phyloP scores from a whole-genome alignment of 2,329 filamentous ascomycete species.

The Ceratocystis diversiconidia region DNA sequence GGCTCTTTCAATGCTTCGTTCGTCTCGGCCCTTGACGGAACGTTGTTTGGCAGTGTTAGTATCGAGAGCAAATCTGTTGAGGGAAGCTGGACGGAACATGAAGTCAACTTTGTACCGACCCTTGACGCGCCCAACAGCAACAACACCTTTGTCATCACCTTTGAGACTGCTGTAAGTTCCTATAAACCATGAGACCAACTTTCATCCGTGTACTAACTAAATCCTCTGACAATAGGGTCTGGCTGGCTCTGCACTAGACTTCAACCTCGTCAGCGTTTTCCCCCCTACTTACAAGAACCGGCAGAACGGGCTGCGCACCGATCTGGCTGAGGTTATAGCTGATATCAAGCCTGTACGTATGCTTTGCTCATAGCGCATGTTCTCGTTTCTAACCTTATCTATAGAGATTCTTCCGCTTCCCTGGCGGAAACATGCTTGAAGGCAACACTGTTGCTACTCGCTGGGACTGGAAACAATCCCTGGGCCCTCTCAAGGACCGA shows the following conservation, averaged over 20 bases:
- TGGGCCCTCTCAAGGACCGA: slow-evolving; percentile 40
- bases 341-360: slow-evolving; percentile 34
- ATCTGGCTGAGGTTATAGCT: slow-evolving; percentile 39
- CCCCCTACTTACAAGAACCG: slow-evolving; percentile 45
- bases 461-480: slow-evolving; percentile 40
- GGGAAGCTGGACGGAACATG: slow-evolving; percentile 38
- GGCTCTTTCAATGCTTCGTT: slow-evolving; percentile 35
- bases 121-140: slow-evolving; percentile 38
- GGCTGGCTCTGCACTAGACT: slow-evolving; percentile 34
- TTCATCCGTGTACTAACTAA: background rate
- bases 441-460: slow-evolving; percentile 30
- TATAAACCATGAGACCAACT: background rate
- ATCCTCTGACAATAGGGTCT: slow-evolving; percentile 23
- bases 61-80: slow-evolving; percentile 31
- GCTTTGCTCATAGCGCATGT: background rate
- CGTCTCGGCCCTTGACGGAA: slow-evolving; percentile 31
- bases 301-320: slow-evolving; percentile 42
- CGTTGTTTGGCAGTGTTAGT: slow-evolving; percentile 33
- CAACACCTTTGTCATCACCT: slow-evolving; percentile 42
- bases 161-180: slow-evolving; percentile 29
- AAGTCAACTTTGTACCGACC: slow-evolving; percentile 30
- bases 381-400: background rate
- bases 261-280: slow-evolving; percentile 46
- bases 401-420: slow-evolving; percentile 46
- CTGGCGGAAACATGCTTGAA: slow-evolving; percentile 50